phyloP scores from a whole-genome alignment of 2,329 filamentous ascomycete species.

The Coniochaeta pulveracea region DNA sequence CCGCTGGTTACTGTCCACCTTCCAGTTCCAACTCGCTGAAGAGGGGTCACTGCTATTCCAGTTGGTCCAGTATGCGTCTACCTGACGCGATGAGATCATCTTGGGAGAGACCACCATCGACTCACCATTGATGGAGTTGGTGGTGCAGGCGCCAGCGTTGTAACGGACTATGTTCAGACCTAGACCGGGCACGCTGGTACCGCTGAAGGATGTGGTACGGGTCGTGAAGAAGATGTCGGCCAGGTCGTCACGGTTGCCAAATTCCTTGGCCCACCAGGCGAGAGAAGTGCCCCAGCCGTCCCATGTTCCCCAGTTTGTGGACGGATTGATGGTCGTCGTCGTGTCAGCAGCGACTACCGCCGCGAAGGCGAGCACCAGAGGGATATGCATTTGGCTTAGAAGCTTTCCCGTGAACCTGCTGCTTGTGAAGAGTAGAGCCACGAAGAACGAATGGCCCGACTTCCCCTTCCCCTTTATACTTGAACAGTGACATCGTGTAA shows the following conservation, averaged over 20 bases:
- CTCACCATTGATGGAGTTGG: conserved; percentile 19
- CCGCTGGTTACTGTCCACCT: conserved; percentile 26
- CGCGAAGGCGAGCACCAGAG: neutral
- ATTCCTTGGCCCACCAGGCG: conserved; percentile 30
- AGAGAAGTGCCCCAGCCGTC: conserved; percentile 31
- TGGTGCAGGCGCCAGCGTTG: conserved; percentile 28
- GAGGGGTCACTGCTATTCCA: conserved; percentile 21
- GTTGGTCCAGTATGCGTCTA: conserved; percentile 28
- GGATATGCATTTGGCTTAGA: conserved; percentile 1
- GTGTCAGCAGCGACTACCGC: conserved; percentile 13
- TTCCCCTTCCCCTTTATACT: too few relatives aligned
- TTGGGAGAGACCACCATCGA: conserved; percentile 6
- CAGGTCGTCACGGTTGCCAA: conserved; percentile 27
- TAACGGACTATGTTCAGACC: conserved; percentile 30
- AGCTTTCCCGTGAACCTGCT: too few relatives aligned
- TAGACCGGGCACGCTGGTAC: conserved; percentile 22
- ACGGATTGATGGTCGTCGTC: conserved; percentile 19
- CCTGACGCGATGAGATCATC: conserved; percentile 24
- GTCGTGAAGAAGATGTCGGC: conserved; percentile 27
- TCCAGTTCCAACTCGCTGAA: conserved; percentile 27
- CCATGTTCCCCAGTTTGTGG: conserved; percentile 26
- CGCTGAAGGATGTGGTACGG: conserved; percentile 17
- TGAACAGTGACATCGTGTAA: too few relatives aligned
- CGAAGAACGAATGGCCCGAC: too few relatives aligned
- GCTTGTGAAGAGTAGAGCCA: too few relatives aligned